A percentile compares a stretch with the other conserved stretches of the same genome.
Evolutionary conservation across 164 flowering plant genomes (phyloP).

Genomic region (Taxillus chinensis): DNA sequence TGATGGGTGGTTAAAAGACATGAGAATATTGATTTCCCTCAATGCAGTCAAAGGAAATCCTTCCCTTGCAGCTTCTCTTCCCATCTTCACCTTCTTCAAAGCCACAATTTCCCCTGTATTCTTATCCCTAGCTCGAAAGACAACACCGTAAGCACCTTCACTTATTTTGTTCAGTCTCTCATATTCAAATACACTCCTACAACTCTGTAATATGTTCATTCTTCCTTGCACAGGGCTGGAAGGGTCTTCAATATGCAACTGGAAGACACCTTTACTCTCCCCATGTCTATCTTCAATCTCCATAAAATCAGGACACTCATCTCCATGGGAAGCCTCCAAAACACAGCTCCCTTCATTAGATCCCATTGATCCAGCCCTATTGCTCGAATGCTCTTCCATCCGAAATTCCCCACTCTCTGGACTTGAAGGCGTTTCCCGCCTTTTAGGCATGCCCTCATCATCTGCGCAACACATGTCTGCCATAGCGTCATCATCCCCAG

Average conservation of each 20-base stretch:
- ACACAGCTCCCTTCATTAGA: constrained; percentile 12
- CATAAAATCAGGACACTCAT: constrained; percentile 15
- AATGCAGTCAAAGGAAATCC: constrained; percentile 65
- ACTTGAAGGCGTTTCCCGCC: constrained; percentile 12
- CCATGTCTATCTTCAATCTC: constrained; percentile 17
- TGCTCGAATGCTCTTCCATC: constrained; percentile 20
- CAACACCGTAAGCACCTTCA: constrained; percentile 80
- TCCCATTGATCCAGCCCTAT: constrained; percentile 11
- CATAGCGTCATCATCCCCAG: constrained; percentile 18
- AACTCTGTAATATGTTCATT: constrained; percentile 43
- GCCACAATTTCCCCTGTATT: constrained; percentile 63
- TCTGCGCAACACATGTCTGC: constrained; percentile 1
- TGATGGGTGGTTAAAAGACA: constrained; percentile 56
- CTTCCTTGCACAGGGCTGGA: constrained; percentile 12
- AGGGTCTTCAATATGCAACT: constrained; percentile 5
- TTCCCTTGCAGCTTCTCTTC: constrained; percentile 24
- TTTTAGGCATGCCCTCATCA: constrained; percentile 9
- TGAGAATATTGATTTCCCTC: constrained; percentile 70
- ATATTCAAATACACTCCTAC: constrained; percentile 56
- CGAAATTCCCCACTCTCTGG: constrained; percentile 35
- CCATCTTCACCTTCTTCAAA: constrained; percentile 70
- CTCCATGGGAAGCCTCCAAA: constrained; percentile 5
- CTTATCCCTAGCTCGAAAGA: constrained; percentile 59
- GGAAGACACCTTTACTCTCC: constrained; percentile 1
- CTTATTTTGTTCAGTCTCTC: constrained; percentile 54